Conservation (phyloP, 1,284 basidiomycete species). For the Ustilago esculenta region DNA sequence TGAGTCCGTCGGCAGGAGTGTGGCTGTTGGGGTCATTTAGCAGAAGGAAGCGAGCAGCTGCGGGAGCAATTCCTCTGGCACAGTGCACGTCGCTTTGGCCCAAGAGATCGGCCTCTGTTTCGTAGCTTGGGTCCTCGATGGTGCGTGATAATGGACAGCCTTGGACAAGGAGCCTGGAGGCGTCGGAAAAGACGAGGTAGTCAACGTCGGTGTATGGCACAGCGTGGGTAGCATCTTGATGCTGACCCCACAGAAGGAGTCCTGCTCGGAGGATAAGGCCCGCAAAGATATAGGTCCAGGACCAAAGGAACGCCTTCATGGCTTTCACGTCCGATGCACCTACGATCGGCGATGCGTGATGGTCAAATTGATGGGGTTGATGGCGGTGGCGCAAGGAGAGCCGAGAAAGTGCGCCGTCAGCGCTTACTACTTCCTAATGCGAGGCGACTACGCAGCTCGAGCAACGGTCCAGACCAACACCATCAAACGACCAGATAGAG, state of each 20-base stretch:
- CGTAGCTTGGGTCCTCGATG: conserved; percentile 33
- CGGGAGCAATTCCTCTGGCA: conserved; percentile 55
- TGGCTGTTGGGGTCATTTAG: conserved; percentile 52
- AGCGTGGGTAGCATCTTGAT: conserved; percentile 82
- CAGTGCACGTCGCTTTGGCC: conserved; percentile 46
- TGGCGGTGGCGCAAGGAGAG: not conserved
- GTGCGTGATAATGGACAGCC: conserved; percentile 55
- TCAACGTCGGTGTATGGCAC: conserved; percentile 98
- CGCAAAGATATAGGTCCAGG: conserved; percentile 56
- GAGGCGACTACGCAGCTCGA: too few relatives aligned
- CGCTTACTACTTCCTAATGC: too few relatives aligned
- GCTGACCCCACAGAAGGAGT: conserved; percentile 84
- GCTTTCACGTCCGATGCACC: too few relatives aligned
- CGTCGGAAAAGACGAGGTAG: conserved; percentile 94
- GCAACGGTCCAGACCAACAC: not conserved
- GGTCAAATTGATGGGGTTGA: not conserved
- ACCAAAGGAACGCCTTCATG: conserved; percentile 33
- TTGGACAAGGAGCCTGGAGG: conserved; percentile 70
- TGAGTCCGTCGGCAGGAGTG: conserved; percentile 23
- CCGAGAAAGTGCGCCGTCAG: too few relatives aligned
- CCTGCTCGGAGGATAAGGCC: conserved; percentile 75
- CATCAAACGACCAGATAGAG: too few relatives aligned
- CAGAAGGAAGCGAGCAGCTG: conserved; percentile 71
- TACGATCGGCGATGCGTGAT: too few relatives aligned
- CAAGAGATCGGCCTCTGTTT: conserved; percentile 46